Conservation (phyloP, 2,329 filamentous ascomycete genomes). For the Arachnomyces sp. region DNA sequence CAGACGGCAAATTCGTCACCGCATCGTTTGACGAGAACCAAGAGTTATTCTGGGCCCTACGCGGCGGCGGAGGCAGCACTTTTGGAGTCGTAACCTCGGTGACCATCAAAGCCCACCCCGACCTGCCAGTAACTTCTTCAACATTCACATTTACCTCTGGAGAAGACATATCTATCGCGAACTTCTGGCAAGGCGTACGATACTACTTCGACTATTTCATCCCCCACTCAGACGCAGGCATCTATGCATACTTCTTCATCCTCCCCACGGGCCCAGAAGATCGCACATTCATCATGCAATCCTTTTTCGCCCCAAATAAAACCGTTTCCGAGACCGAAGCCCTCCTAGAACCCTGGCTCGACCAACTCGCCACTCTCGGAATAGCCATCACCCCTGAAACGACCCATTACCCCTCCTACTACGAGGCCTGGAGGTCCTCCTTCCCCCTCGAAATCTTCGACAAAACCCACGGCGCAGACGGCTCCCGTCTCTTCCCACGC, state of each 20-base stretch:
- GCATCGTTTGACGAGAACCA: too few relatives aligned
- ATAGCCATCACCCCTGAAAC: slow-evolving; percentile 34
- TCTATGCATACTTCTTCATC: slow-evolving; percentile 27
- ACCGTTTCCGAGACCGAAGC: slow-evolving; percentile 25
- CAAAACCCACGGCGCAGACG: slow-evolving; percentile 31
- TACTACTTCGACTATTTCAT: slow-evolving; percentile 22
- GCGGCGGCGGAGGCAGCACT: slow-evolving; percentile 21
- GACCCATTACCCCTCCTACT: slow-evolving; percentile 28
- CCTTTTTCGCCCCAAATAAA: slow-evolving; percentile 32
- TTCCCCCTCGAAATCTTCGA: slow-evolving; percentile 35
- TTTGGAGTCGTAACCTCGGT: slow-evolving; percentile 25
- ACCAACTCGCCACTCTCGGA: slow-evolving; percentile 28
- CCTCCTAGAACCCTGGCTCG: slow-evolving; percentile 22
- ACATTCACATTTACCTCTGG: slow-evolving; percentile 22
- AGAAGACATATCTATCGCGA: slow-evolving; percentile 15
- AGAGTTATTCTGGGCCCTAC: too few relatives aligned
- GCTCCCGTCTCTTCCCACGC: slow-evolving; percentile 41
- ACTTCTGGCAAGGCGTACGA: slow-evolving; percentile 23
- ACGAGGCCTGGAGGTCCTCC: slow-evolving; percentile 31
- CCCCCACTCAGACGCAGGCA: slow-evolving; percentile 21
- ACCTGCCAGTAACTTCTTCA: slow-evolving; percentile 20
- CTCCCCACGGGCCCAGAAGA: slow-evolving; percentile 10
- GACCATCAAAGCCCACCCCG: slow-evolving; percentile 20
- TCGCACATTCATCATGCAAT: slow-evolving; percentile 22
- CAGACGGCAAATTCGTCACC: too few relatives aligned